Base-by-base conservation (phyloP, 768 basidiomycete genomes). In the Russula earlei region DNA sequence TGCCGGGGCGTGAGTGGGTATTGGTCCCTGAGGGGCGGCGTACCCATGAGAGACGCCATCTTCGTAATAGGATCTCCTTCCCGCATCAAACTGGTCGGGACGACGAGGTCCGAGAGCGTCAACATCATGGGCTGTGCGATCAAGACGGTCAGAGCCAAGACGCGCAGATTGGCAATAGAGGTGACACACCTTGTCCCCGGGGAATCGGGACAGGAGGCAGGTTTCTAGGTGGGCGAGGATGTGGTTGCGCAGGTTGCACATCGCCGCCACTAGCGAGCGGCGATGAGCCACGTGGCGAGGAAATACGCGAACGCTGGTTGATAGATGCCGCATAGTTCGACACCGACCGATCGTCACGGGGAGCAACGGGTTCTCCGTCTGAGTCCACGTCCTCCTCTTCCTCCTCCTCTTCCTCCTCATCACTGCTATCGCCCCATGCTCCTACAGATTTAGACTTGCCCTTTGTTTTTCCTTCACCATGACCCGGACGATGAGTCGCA, bases 371-470 rank as follows among this genome's bases (percentile, higher is more conserved):
- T 34, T 73, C 74, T 0, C 59, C 73, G 59, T 85, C 84, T 4
- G 83, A 85, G 65, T 86, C 83, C 6, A 75, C 83, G 8, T 87
- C 75, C 14, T 84, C 82, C 0, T 83, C 82, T 0, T 84, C 75
- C 66, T 87, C 74, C 65, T 84, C 80, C 2, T 94, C 56, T 5
- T 88, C 87, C 41, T 91, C 89, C 52, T 87, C 87, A 24, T 89
- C 87, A 54, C 86, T 87, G 63, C 85, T 88, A 63, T 84, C 85
- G 40, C 73, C 76, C 79, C 82, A 82, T 15, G 73, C 75, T 6
- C 70, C 68, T 11, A 58, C 52, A 49, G 67, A 72, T 31, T 71
- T 68, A 19, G 76, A 73, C 63, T 77, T 75, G n/a, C 71, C 73
- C 62, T 63, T 69, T 61, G 64, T 64, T 62, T 60, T 71, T 33